Base-by-base conservation (phyloP, 768 basidiomycete species). In the Boletus subcaerulescens region DNA sequence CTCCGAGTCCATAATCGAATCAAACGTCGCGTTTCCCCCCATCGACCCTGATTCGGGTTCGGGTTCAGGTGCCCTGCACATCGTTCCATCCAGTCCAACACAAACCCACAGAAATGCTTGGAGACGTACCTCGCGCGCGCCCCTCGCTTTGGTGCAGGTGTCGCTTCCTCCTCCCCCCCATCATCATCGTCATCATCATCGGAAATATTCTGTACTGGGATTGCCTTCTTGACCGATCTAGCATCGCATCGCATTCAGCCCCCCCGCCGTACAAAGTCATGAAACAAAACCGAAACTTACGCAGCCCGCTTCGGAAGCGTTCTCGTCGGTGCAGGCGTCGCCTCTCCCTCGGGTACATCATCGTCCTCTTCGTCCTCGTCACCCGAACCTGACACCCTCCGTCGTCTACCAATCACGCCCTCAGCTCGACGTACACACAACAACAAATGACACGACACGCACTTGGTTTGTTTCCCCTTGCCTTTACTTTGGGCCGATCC, bases 221-320 rank as follows among this genome's bases (percentile, higher is more conserved):
- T 22, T 3, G 66, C 65, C 55, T 76, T 78, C 61, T 75, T 79
- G 8, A 60, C 65, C 39, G 79, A 74, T 29, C 78, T 81, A 49
- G 11, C 26, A 9, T 13, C 26, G 11, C 26, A 9, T 13, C 26
- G 15, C 51, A 5, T 9, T 55, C 24, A 49, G 45, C 33, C 26
- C 29, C n/a, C 12, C 15, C 22, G 29, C 22, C 35, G 14, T 13
- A 8, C 20, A 24, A 12, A 38, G 10, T 18, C n/a, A 12, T 0
- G 15, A 7, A 6, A 29, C 15, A 35, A 18, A 22, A 8, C 6
- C 5, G 35, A 38, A 14, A 48, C 48, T 14, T 17, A 48, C 85
- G 77, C 84, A 39, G 80, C 76, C 60, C 86, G 74, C 64, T 77
- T 80, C 3, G 86, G 86, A 61, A 86, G 64, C 9, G 66, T 70